Percentiles rank a stretch among this genome's conserved stretches.
Evolutionary conservation across 805 yeast species (phyloP).

Genomic region (Candida insectalens): DNA sequence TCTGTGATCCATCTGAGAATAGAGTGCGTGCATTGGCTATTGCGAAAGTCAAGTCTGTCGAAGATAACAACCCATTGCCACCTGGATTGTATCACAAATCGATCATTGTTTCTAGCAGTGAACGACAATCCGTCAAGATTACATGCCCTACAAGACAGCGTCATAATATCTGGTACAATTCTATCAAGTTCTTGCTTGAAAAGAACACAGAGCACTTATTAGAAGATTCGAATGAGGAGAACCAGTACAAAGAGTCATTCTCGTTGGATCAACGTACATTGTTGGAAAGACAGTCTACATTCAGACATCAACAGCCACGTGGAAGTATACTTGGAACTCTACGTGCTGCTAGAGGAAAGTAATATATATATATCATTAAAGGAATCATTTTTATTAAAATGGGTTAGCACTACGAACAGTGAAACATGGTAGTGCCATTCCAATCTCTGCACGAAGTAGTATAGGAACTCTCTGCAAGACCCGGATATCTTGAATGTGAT

Average conservation of each 20-base stretch:
- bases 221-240: conserved; percentile 33
- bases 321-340: conserved; percentile 2
- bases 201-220: conserved; percentile 51
- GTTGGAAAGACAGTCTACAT: conserved; percentile 17
- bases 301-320: conserved; percentile 20
- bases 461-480: conserved; percentile 77
- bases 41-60: conserved; percentile 65
- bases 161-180: conserved; percentile 86
- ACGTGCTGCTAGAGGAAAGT: not conserved
- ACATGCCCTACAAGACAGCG: conserved; percentile 84
- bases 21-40: conserved; percentile 78
- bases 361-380: not conserved
- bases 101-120: conserved; percentile 58
- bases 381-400: conserved; percentile 27
- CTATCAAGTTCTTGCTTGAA: conserved; percentile 65
- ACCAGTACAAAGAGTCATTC: conserved; percentile 21
- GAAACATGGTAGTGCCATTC: conserved; percentile 92
- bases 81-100: conserved; percentile 83
- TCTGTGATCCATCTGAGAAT: conserved; percentile 54
- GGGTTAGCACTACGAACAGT: conserved; percentile 91
- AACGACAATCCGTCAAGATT: conserved; percentile 50
- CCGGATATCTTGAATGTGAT: conserved; percentile 69
- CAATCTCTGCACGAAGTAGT: conserved; percentile 80
- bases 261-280: conserved; percentile 19
- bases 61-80: conserved; percentile 80